phyloP scores from a whole-genome alignment of 306 rosid species.

The Quercus variabilis region DNA sequence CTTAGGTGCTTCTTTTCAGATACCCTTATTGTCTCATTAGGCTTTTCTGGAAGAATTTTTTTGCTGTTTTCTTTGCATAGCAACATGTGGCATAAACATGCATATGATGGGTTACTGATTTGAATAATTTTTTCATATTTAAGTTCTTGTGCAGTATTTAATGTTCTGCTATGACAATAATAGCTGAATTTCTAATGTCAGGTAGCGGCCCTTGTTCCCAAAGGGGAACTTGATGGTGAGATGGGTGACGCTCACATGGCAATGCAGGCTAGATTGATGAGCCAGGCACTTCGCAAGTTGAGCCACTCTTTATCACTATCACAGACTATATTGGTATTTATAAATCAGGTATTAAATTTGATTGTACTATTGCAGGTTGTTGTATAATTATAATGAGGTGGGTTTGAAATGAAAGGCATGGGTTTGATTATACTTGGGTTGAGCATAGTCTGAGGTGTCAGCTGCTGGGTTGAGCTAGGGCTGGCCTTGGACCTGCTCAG shows the following conservation, averaged over 20 bases:
- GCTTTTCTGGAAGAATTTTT: not conserved
- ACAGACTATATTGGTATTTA: slow-evolving; percentile 67
- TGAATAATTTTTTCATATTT: slow-evolving; percentile 2
- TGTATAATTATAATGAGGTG: not conserved
- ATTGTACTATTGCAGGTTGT: not conserved
- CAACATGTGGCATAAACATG: not conserved
- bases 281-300: slow-evolving; percentile 91
- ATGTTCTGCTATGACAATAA: slow-evolving; percentile 2
- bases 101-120: slow-evolving; percentile 6
- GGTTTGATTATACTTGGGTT: slow-evolving; percentile 1
- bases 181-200: slow-evolving; percentile 31
- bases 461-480: not conserved
- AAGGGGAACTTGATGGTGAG: slow-evolving; percentile 91
- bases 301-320: slow-evolving; percentile 85
- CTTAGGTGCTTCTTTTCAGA: not conserved
- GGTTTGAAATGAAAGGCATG: slow-evolving; percentile 3
- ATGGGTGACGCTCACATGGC: slow-evolving; percentile 97
- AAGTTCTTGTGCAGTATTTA: slow-evolving; percentile 5
- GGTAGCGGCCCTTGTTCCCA: slow-evolving; percentile 98
- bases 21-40: not conserved
- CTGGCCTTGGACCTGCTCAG: not conserved
- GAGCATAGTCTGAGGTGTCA: not conserved
- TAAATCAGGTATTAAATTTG: slow-evolving; percentile 69
- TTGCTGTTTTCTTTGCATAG: not conserved
- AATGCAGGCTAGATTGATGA: slow-evolving; percentile 96